phyloP scores from a whole-genome alignment of 257 asterid species.

The Nicotiana tabacum region DNA sequence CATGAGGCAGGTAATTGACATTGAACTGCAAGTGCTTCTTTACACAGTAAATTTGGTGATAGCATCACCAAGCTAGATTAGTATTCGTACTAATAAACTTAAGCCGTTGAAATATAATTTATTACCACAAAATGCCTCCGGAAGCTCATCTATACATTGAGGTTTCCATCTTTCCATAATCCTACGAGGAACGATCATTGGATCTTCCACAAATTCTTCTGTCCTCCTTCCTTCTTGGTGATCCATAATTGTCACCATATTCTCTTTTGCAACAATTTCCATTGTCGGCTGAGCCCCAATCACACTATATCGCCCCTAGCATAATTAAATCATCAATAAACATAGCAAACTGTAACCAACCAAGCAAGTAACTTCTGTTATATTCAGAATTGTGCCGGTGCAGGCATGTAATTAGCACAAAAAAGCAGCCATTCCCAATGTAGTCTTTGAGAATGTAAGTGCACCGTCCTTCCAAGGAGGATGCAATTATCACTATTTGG shows the following conservation, averaged over 20 bases:
- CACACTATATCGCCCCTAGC: constrained; percentile 89
- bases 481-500: neutral
- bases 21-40: neutral
- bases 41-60: neutral
- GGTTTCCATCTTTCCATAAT: constrained; percentile 92
- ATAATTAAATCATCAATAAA: constrained; percentile 27
- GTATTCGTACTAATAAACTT: neutral
- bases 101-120: neutral
- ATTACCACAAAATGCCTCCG: constrained; percentile 92
- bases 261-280: constrained; percentile 91
- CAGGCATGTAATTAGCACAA: neutral
- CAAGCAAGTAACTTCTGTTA: neutral
- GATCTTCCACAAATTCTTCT: constrained; percentile 79
- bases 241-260: constrained; percentile 75
- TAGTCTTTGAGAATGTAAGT: neutral
- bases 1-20: neutral
- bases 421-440: neutral
- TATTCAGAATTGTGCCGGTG: neutral
- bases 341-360: constrained; percentile 13
- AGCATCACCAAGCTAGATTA: neutral
- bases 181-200: constrained; percentile 76
- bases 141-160: constrained; percentile 85
- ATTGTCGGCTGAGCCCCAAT: constrained; percentile 94
- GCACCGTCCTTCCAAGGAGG: neutral
- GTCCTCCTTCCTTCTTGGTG: constrained; percentile 53